Percentiles rank a stretch among this genome's conserved stretches.
Evolutionary conservation across 305 asterid genomes (phyloP).

Genomic region (Ruellia speciosa): DNA sequence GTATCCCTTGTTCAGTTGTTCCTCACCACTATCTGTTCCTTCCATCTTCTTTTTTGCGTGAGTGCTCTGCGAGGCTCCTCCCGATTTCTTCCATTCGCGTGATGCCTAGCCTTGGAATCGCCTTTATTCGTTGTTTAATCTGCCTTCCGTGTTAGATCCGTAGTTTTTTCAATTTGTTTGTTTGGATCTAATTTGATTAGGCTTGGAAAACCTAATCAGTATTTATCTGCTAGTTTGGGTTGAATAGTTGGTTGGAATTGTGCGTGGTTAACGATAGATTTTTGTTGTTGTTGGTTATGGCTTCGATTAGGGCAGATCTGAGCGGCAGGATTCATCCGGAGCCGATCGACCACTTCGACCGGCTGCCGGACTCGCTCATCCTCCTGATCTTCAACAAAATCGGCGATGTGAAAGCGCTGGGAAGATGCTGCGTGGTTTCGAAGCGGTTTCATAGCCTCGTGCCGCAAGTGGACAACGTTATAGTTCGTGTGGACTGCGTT

Average conservation of each 20-base stretch:
- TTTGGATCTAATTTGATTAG: background rate
- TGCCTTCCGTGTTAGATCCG: background rate
- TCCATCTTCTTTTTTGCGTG: too few species aligned
- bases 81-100: background rate
- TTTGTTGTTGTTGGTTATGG: conserved; percentile 28
- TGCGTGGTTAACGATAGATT: background rate
- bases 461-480: conserved; percentile 74
- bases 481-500: conserved; percentile 90
- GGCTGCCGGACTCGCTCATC: conserved; percentile 63
- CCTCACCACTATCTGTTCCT: too few species aligned
- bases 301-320: conserved; percentile 49
- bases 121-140: background rate
- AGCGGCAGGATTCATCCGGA: conserved; percentile 41
- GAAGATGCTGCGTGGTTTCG: conserved; percentile 81
- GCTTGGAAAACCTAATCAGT: background rate
- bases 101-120: background rate
- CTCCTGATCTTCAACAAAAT: conserved; percentile 70
- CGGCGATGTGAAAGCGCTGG: conserved; percentile 78
- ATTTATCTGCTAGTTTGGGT: background rate
- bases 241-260: background rate
- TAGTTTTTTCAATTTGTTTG: background rate
- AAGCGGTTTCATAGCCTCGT: conserved; percentile 62
- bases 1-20: background rate
- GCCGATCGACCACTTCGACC: conserved; percentile 68
- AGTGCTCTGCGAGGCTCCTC: too few species aligned